Conservation (phyloP, 805 yeast genomes). For the Starmerella vaccinii region DNA sequence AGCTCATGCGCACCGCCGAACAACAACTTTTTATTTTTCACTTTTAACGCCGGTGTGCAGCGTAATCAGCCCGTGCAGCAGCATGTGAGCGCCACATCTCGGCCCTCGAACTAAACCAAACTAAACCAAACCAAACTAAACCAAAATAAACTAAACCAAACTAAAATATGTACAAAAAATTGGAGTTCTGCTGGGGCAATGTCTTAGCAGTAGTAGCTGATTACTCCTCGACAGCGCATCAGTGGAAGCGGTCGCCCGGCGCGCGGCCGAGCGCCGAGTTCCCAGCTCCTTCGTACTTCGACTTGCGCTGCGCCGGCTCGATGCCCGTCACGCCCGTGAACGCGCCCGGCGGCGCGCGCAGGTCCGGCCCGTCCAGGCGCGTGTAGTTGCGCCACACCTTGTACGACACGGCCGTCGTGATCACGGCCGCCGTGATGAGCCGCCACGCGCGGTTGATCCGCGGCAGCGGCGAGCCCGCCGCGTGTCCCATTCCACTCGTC, state of each 20-base stretch:
- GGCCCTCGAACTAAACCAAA: too few species aligned
- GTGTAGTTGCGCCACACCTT: constrained; percentile 24
- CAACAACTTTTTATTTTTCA: not conserved
- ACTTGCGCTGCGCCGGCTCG: constrained; percentile 27
- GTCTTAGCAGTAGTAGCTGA: too few species aligned
- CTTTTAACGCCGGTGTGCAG: not conserved
- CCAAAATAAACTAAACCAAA: not conserved
- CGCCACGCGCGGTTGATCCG: constrained; percentile 30
- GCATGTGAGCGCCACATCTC: too few species aligned
- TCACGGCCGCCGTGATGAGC: constrained; percentile 25
- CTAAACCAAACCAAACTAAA: not conserved
- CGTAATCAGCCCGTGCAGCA: not conserved
- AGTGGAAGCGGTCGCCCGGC: constrained; percentile 22
- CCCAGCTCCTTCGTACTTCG: constrained; percentile 33
- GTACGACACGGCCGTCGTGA: constrained; percentile 24
- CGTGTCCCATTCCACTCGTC: constrained; percentile 19
- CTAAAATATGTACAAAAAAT: not conserved
- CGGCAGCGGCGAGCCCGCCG: constrained; percentile 22
- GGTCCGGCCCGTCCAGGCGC: constrained; percentile 18
- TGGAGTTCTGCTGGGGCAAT: too few species aligned
- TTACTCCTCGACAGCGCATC: too few species aligned
- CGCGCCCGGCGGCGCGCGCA: constrained; percentile 28
- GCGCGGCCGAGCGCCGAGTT: constrained; percentile 29
- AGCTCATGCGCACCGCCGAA: constrained; percentile 2
- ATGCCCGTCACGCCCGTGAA: constrained; percentile 28